Evolutionary conservation across 805 yeast genomes (phyloP).

Genomic region (Ogataea wickerhamii): DNA sequence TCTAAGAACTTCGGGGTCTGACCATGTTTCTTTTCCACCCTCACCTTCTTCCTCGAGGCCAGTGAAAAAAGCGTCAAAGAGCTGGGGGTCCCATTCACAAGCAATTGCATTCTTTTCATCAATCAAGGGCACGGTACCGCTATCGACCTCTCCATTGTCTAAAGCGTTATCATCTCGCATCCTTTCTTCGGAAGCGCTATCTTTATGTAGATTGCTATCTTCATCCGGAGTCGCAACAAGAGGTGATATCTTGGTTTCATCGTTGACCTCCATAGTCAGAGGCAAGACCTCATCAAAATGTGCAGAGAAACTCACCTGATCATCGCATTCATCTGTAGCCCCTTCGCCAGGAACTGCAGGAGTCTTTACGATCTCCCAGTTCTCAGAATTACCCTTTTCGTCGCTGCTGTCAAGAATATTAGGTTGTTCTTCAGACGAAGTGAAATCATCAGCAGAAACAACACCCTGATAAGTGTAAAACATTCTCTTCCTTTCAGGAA

Average conservation of each 20-base stretch:
- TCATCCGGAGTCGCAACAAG: background rate
- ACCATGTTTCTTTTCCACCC: conserved; percentile 56
- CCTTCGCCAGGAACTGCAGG: background rate
- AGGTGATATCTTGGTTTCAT: background rate
- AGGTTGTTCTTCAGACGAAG: background rate
- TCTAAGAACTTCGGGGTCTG: conserved; percentile 42
- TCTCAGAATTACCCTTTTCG: background rate
- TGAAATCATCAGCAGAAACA: conserved; percentile 7
- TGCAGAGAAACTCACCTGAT: background rate
- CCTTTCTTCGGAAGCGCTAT: too few relatives aligned
- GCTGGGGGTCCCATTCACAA: conserved; percentile 62
- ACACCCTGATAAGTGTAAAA: conserved; percentile 30
- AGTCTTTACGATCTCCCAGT: background rate
- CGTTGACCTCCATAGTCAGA: background rate
- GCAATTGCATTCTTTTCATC: conserved; percentile 41
- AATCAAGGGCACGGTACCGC: conserved; percentile 23
- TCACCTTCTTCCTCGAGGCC: conserved; percentile 42
- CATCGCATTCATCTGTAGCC: background rate
- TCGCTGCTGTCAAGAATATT: background rate
- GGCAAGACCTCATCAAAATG: background rate
- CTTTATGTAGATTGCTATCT: background rate
- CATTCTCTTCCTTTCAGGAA: conserved; percentile 27
- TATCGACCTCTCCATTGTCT: conserved; percentile 12
- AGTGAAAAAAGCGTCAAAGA: conserved; percentile 50
- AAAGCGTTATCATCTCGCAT: too few relatives aligned